Evolutionary conservation across 305 asterid species (phyloP), one percentile per base, ranked within the genome.

Genomic region (Rubia peregrina): DNA sequence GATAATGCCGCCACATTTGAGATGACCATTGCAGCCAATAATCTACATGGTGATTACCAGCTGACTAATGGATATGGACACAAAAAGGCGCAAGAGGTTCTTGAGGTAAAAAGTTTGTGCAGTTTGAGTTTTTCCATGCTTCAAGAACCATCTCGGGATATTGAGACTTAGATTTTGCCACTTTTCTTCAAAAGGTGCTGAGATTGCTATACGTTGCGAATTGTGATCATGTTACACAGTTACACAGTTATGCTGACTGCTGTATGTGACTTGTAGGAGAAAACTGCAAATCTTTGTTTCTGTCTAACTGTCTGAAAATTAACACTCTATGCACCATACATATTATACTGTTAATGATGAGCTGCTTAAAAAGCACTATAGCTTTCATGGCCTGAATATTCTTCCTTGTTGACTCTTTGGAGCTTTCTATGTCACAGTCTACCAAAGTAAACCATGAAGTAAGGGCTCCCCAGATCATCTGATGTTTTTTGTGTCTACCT

Each of bases 31-130:
- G 65, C 71, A 9, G 81, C 88, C n/a, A 87, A 87, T 79, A 71
- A 63, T 81, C 71, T 87, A 68, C 95, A 90, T 51, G 97, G 95
- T 60, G 95, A 90, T 68, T 90, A 83, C 71, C 97, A 90, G 85
- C 89, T 90, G 72, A 86, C 86, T 65, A 88, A 90, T 75, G 95
- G 95, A 71, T 85, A 87, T 68, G 97, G 91, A 40, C 87, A 72
- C 73, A 82, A 68, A 68, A 83, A 72, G 80, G 94, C 92, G 36
- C 74, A 73, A 84, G 83, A 83, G 73, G 73, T 85, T 65, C 83
- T 78, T 71, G 75, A 80, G 93, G 97, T 90, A 78, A 74, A 71
- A 65, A 53, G 46, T 74, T 59, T 42, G 0, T 5, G 72, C 17
- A n/a, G 26, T n/a, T 21, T 71, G 69, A 59, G 24, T 42, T 30